These are phyloP conservation scores for Nevesoporus exiguus DNA, from an alignment of 768 basidiomycete species.

Conservation along the genomic window DNA sequence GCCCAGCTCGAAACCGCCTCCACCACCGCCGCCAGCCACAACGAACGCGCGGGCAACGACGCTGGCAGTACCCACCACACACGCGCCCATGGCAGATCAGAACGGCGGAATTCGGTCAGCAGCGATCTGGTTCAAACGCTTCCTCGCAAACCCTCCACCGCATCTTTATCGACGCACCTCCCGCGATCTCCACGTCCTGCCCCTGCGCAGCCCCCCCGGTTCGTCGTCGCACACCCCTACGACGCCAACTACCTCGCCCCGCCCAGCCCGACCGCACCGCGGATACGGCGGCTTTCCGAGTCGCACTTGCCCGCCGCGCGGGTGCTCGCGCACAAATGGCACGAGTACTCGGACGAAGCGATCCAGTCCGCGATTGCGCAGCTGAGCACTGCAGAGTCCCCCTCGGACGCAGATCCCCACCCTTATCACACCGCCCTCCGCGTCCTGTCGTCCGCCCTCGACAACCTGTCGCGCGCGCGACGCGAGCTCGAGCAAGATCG, in stretches of 20 bases:
- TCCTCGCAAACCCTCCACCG: constrained; percentile 31
- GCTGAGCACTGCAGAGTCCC: constrained; percentile 43
- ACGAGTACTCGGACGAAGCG: constrained; percentile 71
- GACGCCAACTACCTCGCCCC: constrained; percentile 33
- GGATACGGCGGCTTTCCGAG: constrained; percentile 11
- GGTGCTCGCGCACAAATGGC: constrained; percentile 70
- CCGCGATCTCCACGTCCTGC: constrained; percentile 29
- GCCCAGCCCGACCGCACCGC: constrained; percentile 31
- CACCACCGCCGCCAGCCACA: background rate
- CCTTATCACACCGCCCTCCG: constrained; percentile 70
- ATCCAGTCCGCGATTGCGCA: constrained; percentile 62
- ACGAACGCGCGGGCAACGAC: no score
- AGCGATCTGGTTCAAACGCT: constrained; percentile 6
- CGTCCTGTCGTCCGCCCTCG: constrained; percentile 63
- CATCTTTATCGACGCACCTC: constrained; percentile 38
- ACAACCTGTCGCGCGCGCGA: constrained; percentile 52
- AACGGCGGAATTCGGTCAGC: constrained; percentile 24
- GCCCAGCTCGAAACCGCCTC: constrained; percentile 46
- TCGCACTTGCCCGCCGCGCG: constrained; percentile 33
- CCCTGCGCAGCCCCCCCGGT: constrained; percentile 28
- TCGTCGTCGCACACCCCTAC: constrained; percentile 42
- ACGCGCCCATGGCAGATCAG: background rate
- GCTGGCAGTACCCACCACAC: background rate
- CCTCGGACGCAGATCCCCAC: constrained; percentile 43
- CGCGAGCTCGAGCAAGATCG: constrained; percentile 64